Conservation (phyloP, 768 basidiomycete species). For the Melanogaster broomeanus region DNA sequence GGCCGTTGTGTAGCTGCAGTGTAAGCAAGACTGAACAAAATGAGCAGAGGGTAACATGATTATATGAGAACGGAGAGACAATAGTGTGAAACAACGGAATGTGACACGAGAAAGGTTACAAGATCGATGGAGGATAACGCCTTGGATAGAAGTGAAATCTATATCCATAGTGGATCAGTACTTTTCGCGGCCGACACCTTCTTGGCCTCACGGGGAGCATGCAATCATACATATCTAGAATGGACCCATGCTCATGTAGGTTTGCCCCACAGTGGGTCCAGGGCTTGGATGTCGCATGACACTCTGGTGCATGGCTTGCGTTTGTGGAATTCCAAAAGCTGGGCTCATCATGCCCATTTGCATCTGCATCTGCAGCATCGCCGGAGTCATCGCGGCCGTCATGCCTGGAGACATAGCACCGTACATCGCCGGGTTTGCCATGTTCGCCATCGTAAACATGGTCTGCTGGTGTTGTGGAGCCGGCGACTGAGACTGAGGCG, state of each 20-base stretch:
- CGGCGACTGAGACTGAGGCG: constrained; percentile 41
- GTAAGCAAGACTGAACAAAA: constrained; percentile 25
- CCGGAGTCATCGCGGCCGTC: constrained; percentile 29
- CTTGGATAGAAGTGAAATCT: constrained; percentile 27
- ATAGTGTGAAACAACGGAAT: constrained; percentile 19
- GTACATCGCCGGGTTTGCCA: constrained; percentile 45
- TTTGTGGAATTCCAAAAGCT: constrained; percentile 55
- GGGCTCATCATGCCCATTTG: constrained; percentile 47
- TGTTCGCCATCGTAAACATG: constrained; percentile 44
- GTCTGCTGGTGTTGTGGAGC: constrained; percentile 48
- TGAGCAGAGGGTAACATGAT: constrained; percentile 31
- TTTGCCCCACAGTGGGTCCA: constrained; percentile 47
- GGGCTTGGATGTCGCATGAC: constrained; percentile 84
- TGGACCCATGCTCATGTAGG: constrained; percentile 45
- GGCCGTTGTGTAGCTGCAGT: constrained; percentile 29
- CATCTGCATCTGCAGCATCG: constrained; percentile 49
- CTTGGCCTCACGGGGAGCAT: not conserved
- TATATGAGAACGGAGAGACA: constrained; percentile 20
- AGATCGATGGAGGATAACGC: constrained; percentile 13
- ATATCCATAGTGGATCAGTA: constrained; percentile 17
- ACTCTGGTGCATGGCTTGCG: constrained; percentile 82
- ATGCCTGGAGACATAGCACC: constrained; percentile 33
- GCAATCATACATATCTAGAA: constrained; percentile 25
- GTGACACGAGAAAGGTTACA: constrained; percentile 13
- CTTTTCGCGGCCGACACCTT: constrained; percentile 9